phyloP scores from a whole-genome alignment of 768 basidiomycete genomes.

The Austroboletus festivus region DNA sequence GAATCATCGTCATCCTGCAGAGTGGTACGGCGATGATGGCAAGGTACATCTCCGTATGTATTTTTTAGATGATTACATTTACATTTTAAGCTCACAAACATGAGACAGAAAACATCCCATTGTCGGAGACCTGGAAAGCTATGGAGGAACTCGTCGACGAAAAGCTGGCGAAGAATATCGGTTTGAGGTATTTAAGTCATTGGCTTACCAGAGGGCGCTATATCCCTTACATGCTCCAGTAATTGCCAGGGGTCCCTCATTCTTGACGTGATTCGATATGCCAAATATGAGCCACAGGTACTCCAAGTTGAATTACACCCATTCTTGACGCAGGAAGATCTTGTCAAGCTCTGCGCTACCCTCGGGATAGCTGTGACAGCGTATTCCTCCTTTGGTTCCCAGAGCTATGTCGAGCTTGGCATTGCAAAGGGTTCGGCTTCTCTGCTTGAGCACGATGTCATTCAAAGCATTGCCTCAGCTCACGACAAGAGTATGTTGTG shows the following conservation, averaged over 20 bases:
- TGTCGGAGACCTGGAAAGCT: slow-evolving; percentile 80
- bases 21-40: slow-evolving; percentile 75
- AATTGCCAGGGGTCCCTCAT: slow-evolving; percentile 74
- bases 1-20: slow-evolving; percentile 71
- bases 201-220: background rate
- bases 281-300: slow-evolving; percentile 56
- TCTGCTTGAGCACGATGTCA: slow-evolving; percentile 48
- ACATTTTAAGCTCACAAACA: background rate
- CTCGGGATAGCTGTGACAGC: slow-evolving; percentile 50
- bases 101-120: slow-evolving; percentile 55
- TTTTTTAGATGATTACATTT: background rate
- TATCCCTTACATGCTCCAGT: slow-evolving; percentile 34
- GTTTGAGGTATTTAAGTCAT: slow-evolving; percentile 56
- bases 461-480: slow-evolving; percentile 45
- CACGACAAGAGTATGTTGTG: slow-evolving; percentile 50
- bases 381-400: slow-evolving; percentile 55
- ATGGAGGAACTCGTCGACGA: slow-evolving; percentile 78
- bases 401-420: slow-evolving; percentile 63
- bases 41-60: slow-evolving; percentile 60
- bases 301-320: slow-evolving; percentile 63
- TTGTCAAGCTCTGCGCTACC: slow-evolving; percentile 43
- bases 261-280: slow-evolving; percentile 76
- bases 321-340: slow-evolving; percentile 47
- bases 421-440: slow-evolving; percentile 50
- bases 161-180: slow-evolving; percentile 74